Conservation (phyloP, 2,329 filamentous ascomycete species). For the Pestalotiopsis sp. region DNA sequence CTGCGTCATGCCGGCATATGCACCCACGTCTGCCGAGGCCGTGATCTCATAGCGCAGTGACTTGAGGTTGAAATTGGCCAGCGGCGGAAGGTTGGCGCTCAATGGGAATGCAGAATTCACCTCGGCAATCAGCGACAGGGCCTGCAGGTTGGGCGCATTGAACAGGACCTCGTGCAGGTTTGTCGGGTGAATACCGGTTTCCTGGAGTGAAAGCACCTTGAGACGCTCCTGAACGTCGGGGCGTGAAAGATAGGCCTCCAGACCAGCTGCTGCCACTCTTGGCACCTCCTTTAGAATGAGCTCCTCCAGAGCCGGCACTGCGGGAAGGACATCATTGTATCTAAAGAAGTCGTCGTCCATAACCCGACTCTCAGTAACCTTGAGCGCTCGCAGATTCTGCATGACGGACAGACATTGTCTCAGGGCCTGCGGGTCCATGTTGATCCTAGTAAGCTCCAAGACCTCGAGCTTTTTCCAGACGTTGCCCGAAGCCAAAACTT, state of each 20-base stretch:
- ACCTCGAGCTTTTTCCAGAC: constrained; percentile 74
- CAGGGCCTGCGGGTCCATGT: constrained; percentile 71
- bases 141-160: constrained; percentile 58
- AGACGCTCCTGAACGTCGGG: constrained; percentile 63
- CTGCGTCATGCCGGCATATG: constrained; percentile 57
- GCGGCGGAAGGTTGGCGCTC: constrained; percentile 56
- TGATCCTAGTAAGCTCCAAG: constrained; percentile 69
- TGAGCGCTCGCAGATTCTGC: constrained; percentile 71
- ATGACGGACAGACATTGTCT: constrained; percentile 73
- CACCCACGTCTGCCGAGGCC: constrained; percentile 56
- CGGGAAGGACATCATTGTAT: constrained; percentile 65
- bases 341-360: constrained; percentile 80
- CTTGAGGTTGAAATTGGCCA: constrained; percentile 70
- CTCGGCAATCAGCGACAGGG: constrained; percentile 56
- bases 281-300: constrained; percentile 74
- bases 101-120: constrained; percentile 53
- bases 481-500: constrained; percentile 65
- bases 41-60: constrained; percentile 85
- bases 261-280: constrained; percentile 70
- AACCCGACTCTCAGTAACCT: constrained; percentile 69
- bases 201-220: constrained; percentile 68
- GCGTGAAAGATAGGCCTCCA: constrained; percentile 68
- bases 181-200: constrained; percentile 70
- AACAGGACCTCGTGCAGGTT: constrained; percentile 64
- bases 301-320: constrained; percentile 75